Conservation (phyloP, 805 yeast species). For the Pichia scutulata region DNA sequence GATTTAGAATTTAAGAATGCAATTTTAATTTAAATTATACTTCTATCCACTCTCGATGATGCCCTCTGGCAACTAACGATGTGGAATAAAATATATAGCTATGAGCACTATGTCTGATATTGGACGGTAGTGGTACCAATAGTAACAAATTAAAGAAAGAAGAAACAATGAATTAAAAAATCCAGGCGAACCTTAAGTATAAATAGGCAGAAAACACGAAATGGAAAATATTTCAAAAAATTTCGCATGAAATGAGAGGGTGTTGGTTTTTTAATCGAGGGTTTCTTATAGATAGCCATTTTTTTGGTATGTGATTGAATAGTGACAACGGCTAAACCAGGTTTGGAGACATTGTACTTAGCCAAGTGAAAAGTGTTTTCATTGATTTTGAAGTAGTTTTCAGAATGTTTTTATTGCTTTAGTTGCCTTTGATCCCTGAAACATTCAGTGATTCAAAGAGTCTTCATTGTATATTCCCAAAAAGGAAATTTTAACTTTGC, state of each 20-base stretch:
- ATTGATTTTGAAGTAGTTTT: no score
- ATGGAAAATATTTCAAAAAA: neutral
- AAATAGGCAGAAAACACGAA: neutral
- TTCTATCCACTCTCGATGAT: neutral
- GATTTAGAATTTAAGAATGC: neutral
- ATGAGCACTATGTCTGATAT: no score
- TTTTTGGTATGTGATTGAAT: no score
- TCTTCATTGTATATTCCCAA: slow-evolving; percentile 5
- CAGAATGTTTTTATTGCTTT: no score
- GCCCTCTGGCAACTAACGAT: neutral
- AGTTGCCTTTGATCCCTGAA: neutral
- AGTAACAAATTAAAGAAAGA: no score
- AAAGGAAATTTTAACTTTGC: slow-evolving; percentile 2
- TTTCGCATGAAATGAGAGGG: neutral
- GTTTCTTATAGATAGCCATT: neutral
- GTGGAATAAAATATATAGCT: neutral
- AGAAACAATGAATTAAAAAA: neutral
- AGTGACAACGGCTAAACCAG: no score
- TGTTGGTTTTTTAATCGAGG: neutral
- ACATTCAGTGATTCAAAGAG: neutral
- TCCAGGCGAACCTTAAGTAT: no score
- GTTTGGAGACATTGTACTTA: no score
- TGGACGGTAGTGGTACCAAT: no score
- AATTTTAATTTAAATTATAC: no score
- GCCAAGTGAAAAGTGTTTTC: no score